Conservation (phyloP, 345 rosid genomes). For the Citrus inodora region DNA sequence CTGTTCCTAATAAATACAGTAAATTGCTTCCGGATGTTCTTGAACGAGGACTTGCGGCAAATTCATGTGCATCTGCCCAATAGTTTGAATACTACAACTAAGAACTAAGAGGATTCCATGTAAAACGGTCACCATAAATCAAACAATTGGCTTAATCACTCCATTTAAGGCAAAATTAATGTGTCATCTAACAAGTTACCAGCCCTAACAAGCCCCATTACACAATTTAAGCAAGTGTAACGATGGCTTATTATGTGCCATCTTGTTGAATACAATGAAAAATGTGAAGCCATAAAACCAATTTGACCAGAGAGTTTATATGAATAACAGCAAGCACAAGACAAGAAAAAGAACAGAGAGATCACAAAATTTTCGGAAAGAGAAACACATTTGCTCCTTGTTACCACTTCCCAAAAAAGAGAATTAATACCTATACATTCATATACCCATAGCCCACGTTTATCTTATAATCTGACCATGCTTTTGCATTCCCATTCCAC, state of each 20-base stretch:
- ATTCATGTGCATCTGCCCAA: background rate
- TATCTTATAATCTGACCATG: background rate
- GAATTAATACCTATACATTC: slow-evolving; percentile 3
- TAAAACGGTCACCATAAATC: too few relatives aligned
- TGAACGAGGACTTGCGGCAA: background rate
- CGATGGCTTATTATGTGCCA: background rate
- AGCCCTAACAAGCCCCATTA: background rate
- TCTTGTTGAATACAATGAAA: background rate
- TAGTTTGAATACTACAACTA: too few relatives aligned
- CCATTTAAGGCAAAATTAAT: background rate
- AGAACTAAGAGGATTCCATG: too few relatives aligned
- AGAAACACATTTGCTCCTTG: background rate
- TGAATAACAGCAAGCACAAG: too few relatives aligned
- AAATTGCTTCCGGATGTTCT: too few relatives aligned
- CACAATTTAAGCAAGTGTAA: background rate
- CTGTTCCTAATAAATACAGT: too few relatives aligned
- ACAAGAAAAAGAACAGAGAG: background rate
- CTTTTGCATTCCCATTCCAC: background rate
- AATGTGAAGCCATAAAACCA: too few relatives aligned
- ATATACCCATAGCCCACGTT: background rate
- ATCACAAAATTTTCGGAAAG: background rate
- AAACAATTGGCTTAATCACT: background rate
- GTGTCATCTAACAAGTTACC: background rate
- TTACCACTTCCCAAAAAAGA: background rate
- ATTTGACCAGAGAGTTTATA: too few relatives aligned